phyloP scores from a whole-genome alignment of 345 rosid species.

The Salix udensis region DNA sequence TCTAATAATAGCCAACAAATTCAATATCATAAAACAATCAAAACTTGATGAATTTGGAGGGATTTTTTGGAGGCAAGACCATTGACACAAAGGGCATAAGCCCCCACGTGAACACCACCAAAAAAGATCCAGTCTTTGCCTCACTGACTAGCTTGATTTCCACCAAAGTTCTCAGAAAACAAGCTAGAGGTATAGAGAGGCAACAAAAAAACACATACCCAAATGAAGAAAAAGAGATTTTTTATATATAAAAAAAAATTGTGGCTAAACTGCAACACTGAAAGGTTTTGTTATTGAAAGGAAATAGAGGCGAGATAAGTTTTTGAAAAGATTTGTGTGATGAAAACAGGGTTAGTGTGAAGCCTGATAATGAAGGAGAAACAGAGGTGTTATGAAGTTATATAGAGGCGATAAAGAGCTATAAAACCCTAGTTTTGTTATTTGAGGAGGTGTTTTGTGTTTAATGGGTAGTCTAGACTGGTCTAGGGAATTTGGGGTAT shows the following conservation, averaged over 20 bases:
- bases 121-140: conserved; percentile 30
- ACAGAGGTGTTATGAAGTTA: background rate
- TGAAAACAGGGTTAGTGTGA: background rate
- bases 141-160: conserved; percentile 52
- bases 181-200: conserved; percentile 57
- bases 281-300: too few species aligned
- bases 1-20: conserved; percentile 46
- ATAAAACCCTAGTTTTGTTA: background rate
- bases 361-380: background rate
- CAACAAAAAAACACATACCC: background rate
- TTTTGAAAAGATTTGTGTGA: background rate
- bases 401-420: background rate
- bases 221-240: background rate
- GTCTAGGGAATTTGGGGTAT: too few species aligned
- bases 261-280: too few species aligned
- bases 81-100: background rate
- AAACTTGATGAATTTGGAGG: conserved; percentile 7
- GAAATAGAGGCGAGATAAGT: too few species aligned
- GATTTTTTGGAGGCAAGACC: conserved; percentile 45
- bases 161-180: conserved; percentile 25
- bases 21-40: too few species aligned
- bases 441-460: background rate
- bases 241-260: too few species aligned
- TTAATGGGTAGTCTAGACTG: too few species aligned
- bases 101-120: conserved; percentile 53